These are phyloP conservation scores for Byssothecium circinans DNA, from an alignment of 2,329 filamentous ascomycete species.

Conservation along the genomic window DNA sequence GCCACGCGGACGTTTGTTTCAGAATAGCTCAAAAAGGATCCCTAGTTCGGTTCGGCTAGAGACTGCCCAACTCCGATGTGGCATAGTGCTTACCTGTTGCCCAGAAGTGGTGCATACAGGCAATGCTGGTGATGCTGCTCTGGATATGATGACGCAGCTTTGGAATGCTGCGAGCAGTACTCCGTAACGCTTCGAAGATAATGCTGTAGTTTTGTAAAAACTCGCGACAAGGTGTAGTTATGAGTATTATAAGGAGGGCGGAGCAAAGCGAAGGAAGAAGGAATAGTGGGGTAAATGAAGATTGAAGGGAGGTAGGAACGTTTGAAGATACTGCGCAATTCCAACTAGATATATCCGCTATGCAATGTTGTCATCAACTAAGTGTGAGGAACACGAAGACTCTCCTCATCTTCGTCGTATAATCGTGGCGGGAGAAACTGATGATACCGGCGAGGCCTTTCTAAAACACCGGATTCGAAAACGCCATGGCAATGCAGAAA, in stretches of 20 bases:
- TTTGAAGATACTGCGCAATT: background rate
- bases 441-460: no score
- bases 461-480: background rate
- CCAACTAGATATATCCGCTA: background rate
- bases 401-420: background rate
- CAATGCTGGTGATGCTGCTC: no score
- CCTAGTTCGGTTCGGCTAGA: slow-evolving; percentile 17
- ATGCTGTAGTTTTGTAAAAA: no score
- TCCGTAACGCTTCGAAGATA: no score
- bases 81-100: background rate
- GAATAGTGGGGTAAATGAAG: background rate
- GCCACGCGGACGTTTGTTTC: slow-evolving; percentile 26
- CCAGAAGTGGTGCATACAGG: background rate
- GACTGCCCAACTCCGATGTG: slow-evolving; percentile 21
- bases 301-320: background rate
- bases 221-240: no score
- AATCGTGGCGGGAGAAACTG: background rate
- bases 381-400: background rate
- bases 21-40: slow-evolving; percentile 8
- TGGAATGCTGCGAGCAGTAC: no score
- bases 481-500: slow-evolving; percentile 17
- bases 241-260: background rate
- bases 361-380: background rate
- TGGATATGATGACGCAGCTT: no score
- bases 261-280: background rate